Conservation (phyloP, 2,329 filamentous ascomycete genomes). For the Macrophomina phaseolina region DNA sequence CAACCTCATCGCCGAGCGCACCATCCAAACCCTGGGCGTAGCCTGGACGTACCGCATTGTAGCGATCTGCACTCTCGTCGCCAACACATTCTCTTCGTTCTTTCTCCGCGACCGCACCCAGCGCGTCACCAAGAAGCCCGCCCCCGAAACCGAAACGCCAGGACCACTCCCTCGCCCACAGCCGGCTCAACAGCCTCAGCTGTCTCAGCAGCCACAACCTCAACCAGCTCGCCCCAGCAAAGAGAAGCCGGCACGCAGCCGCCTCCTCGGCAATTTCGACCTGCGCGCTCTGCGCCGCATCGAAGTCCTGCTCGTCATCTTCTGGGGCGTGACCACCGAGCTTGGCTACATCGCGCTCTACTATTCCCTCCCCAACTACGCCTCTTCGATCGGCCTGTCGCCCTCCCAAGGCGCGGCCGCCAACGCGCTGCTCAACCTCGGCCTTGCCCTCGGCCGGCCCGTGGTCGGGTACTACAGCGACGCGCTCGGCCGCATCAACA, state of each 20-base stretch:
- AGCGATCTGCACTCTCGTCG: conserved; percentile 36
- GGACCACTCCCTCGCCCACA: conserved; percentile 28
- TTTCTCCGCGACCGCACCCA: conserved; percentile 36
- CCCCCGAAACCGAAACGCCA: conserved; percentile 29
- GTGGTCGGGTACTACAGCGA: conserved; percentile 55
- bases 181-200: no score
- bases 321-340: conserved; percentile 50
- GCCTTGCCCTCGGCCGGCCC: conserved; percentile 55
- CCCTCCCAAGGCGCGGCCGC: conserved; percentile 45
- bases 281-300: conserved; percentile 41
- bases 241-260: no score
- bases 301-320: conserved; percentile 41
- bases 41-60: conserved; percentile 39
- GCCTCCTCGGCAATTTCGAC: conserved; percentile 29
- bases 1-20: conserved; percentile 37
- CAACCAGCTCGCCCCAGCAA: no score
- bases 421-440: conserved; percentile 53
- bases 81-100: conserved; percentile 33
- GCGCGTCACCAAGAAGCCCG: background rate
- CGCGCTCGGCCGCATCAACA: conserved; percentile 50
- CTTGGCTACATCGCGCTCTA: conserved; percentile 52
- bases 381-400: conserved; percentile 46
- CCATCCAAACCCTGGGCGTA: conserved; percentile 39
- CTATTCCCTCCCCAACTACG: conserved; percentile 51
- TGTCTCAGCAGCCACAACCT: no score